Percentiles rank a stretch among this genome's conserved stretches.
Evolutionary conservation across 495 filamentous ascomycete genomes (phyloP).

Genomic region (Penicillium alfredii): DNA sequence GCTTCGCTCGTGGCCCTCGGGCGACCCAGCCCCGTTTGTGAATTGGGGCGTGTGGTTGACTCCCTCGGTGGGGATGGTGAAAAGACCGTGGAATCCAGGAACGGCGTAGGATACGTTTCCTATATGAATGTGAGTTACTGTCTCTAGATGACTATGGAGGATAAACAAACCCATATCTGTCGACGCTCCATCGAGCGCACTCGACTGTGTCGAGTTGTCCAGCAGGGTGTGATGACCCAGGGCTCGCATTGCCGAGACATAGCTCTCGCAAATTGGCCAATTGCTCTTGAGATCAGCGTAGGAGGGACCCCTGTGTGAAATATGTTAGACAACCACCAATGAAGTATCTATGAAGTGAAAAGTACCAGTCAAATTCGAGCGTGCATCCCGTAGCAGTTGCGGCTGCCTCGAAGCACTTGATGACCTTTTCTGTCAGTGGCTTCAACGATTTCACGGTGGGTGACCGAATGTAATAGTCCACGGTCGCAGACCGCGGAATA

Average conservation of each 20-base stretch:
- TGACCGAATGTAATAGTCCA: slow-evolving; percentile 54
- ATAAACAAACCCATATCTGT: slow-evolving; percentile 36
- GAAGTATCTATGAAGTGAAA: background rate
- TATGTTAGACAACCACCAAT: too few relatives aligned
- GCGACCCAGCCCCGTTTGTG: slow-evolving; percentile 46
- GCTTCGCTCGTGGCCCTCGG: slow-evolving; percentile 39
- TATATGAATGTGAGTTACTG: slow-evolving; percentile 22
- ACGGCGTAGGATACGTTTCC: slow-evolving; percentile 54
- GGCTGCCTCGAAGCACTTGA: slow-evolving; percentile 53
- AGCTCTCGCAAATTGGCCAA: slow-evolving; percentile 44
- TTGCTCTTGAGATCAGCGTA: slow-evolving; percentile 51
- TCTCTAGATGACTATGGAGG: background rate
- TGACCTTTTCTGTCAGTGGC: slow-evolving; percentile 41
- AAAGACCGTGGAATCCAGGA: slow-evolving; percentile 54
- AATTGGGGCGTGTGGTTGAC: slow-evolving; percentile 54
- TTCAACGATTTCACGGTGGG: slow-evolving; percentile 39
- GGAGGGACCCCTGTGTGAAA: slow-evolving; percentile 30
- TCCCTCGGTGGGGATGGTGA: slow-evolving; percentile 46
- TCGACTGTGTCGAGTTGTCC: slow-evolving; percentile 34
- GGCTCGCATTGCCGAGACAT: slow-evolving; percentile 44
- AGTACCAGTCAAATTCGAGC: slow-evolving; percentile 39
- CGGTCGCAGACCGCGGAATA: slow-evolving; percentile 47
- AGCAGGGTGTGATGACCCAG: slow-evolving; percentile 42
- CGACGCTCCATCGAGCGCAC: slow-evolving; percentile 21
- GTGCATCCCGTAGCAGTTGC: slow-evolving; percentile 52